Evolutionary conservation across 1,284 basidiomycete genomes (phyloP), one percentile per base, ranked within the genome.

Genomic region (Nidula niveotomentosa): DNA sequence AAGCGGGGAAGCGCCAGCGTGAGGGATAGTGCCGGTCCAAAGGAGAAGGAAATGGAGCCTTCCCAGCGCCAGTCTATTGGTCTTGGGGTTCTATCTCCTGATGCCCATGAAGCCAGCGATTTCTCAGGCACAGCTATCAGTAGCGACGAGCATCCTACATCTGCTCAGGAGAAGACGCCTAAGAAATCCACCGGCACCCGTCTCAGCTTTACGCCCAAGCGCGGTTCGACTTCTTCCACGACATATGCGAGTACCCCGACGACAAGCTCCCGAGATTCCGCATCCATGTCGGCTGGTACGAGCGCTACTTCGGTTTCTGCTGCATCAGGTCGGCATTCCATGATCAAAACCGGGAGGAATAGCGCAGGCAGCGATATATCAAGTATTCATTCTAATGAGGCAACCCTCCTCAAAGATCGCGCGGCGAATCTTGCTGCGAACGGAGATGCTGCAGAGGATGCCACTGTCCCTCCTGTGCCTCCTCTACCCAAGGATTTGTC

Each of bases 401-500:
- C 81, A 43, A 75, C 78, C 18, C 76, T 78, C 50, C 74, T 85
- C 55, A 88, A 85, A 59, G 88, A 90, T 63, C 86, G 89, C 49
- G 83, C 80, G 47, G 81, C 84, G 46, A 80, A 78, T 34, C 75
- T 88, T 51, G 80, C 80, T 49, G 71, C 76, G 46, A 78, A 78
- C 55, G 78, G 76, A 44, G 90, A 92, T 57, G 70, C 68, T 37
- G 67, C 72, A 44, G 89, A 90, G 55, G 85, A 86, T 56, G 71
- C 75, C 57, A 63, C 73, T 56, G 94, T 98, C 6, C 96, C 97
- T 1, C 96, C 96, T 18, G 97, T 99, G 1, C 96, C 96, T 36
- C 96, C 97, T 45, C 75, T 99, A 17, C 96, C 96, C 37, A 98
- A 97, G 73, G 93, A 94, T 62, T 72, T 94, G 59, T 89, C 91